A percentile compares a stretch with the other conserved stretches of the same genome.
phyloP scores from a whole-genome alignment of 345 rosid genomes.

The Hypericum perforatum region DNA sequence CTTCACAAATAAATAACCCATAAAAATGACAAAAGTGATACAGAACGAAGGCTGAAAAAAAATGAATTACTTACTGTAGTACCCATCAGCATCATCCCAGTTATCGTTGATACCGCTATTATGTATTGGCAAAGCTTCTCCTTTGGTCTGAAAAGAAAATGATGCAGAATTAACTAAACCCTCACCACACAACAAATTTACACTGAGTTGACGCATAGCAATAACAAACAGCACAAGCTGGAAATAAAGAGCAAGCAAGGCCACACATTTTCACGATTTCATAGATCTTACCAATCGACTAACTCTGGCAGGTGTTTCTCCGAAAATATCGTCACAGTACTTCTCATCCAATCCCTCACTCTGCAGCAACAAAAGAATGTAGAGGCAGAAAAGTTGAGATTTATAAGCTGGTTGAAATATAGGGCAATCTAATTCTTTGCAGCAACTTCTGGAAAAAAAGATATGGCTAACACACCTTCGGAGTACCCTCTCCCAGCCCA shows the following conservation, averaged over 20 bases:
- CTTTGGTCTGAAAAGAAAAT: constrained; percentile 49
- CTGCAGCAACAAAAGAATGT: constrained; percentile 30
- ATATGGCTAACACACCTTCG: constrained; percentile 53
- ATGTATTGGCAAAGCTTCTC: constrained; percentile 51
- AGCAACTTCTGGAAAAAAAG: neutral
- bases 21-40: neutral
- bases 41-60: neutral
- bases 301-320: constrained; percentile 78
- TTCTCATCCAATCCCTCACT: constrained; percentile 75
- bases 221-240: no score
- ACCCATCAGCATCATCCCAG: constrained; percentile 99
- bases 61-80: constrained; percentile 60
- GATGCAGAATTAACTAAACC: constrained; percentile 4
- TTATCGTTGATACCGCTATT: constrained; percentile 91
- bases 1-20: neutral
- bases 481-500: constrained; percentile 92
- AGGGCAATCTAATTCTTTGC: constrained; percentile 10
- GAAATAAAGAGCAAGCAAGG: neutral
- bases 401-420: constrained; percentile 12
- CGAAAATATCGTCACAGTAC: constrained; percentile 89
- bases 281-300: constrained; percentile 40
- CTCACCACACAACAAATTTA: constrained; percentile 2
- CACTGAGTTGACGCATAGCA: no score
- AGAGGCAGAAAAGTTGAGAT: constrained; percentile 12
- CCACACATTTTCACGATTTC: neutral